Conservation (phyloP, 805 yeast species). For the Kodamaea kakaduensis region DNA sequence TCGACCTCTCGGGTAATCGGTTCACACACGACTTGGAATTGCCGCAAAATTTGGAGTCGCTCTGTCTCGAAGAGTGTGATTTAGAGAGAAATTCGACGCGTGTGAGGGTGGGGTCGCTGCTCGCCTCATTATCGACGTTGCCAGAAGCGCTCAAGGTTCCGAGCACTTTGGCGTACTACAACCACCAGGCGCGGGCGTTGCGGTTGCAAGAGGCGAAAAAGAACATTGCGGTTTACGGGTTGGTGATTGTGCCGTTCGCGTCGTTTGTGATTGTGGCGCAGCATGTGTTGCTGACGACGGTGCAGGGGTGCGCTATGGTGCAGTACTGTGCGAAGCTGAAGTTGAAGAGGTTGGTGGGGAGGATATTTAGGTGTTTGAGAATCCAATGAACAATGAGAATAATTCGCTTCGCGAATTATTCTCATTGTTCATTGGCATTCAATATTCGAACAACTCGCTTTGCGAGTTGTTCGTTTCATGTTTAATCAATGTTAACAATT, state of each 20-base stretch:
- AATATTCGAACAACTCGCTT: too few species aligned
- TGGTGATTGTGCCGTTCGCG: constrained; percentile 1
- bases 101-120: neutral
- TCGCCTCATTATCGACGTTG: neutral
- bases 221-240: neutral
- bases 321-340: neutral
- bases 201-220: neutral
- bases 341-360: neutral
- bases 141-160: constrained; percentile 1
- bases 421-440: too few species aligned
- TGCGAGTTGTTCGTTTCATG: too few species aligned
- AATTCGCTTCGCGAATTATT: too few species aligned
- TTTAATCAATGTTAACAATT: too few species aligned
- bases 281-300: constrained; percentile 1
- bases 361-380: neutral
- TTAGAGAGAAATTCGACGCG: neutral
- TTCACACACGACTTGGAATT: neutral
- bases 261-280: constrained; percentile 3
- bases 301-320: neutral
- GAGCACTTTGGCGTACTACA: constrained; percentile 1
- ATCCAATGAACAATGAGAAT: too few species aligned
- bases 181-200: constrained; percentile 1
- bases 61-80: constrained; percentile 1
- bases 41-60: neutral
- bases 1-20: neutral